Evolutionary conservation across 2,329 filamentous ascomycete genomes (phyloP), one percentile per base, ranked within the genome.

Genomic region (Zasmidium cellare): DNA sequence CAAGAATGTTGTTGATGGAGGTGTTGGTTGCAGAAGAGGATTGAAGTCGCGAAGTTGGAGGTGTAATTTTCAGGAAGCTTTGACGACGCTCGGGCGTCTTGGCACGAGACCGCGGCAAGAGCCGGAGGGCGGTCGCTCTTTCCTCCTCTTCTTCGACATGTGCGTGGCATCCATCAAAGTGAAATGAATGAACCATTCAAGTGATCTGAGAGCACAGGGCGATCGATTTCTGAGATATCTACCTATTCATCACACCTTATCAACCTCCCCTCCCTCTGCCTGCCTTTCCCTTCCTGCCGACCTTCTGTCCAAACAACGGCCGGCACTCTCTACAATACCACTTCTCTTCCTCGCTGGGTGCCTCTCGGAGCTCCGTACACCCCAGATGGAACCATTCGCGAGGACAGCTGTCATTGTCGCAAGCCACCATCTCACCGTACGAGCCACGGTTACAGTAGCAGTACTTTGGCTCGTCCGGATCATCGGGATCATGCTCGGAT

Each of bases 371-470:
- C 19, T 84, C 82, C 52, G 87, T 84, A 65, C 85, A 88, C 44
- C 80, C 82, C 71, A 86, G 80, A 76, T 88, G 85, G 72, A 88
- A 88, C 85, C 85, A 88, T 69, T 88, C 84, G 61, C 83, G 81
- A 12, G 82, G 80, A 73, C 85, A 88, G 56, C 79, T 76, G 38
- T 85, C 83, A 68, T 87, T 87, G 70, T 88, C 85, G 67, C 85
- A 88, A 12, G 84, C 85, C 44, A 88, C 82, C 85, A 88, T 88
- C 67, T 86, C 83, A 18, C 85, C 85, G 67, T 86, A 87, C 62
- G 80, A 84, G 38, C 87, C 84, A 61, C 83, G 82, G 51, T 84
- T 84, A 68, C 85, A 88, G 63, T 85, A 86, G 72, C 85, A 88
- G 69, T 87, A 88, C 44, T 84, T 81, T 60, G 83, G 83, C 60